Conservation (phyloP, 83 land plant species). For the Picea abies region DNA sequence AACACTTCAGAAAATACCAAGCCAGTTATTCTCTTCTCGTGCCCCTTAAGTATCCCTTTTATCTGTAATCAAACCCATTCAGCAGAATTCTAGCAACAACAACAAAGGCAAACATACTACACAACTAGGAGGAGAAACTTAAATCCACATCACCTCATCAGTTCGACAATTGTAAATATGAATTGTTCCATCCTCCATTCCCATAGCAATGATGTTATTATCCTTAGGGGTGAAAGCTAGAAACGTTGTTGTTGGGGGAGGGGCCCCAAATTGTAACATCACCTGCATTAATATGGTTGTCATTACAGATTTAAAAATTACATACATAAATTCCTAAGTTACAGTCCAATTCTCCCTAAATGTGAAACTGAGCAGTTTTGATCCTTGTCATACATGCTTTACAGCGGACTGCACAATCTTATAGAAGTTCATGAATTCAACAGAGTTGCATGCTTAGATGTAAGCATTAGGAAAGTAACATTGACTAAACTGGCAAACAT, state of each 20-base stretch:
- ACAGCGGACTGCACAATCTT: too few relatives aligned
- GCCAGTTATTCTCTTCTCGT: constrained; percentile 70
- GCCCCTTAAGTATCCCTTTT: constrained; percentile 77
- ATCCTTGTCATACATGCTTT: too few relatives aligned
- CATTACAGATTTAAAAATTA: not conserved
- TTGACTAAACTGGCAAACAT: too few relatives aligned
- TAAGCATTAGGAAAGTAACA: too few relatives aligned
- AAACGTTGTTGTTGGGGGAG: constrained; percentile 84
- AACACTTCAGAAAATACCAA: constrained; percentile 72
- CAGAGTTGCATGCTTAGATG: too few relatives aligned
- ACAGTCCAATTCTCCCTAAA: not conserved
- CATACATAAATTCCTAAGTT: not conserved
- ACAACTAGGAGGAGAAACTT: not conserved
- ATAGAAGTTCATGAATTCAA: too few relatives aligned
- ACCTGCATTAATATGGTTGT: constrained; percentile 32
- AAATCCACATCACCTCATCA: constrained; percentile 51
- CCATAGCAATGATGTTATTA: constrained; percentile 78
- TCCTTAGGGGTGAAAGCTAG: constrained; percentile 83
- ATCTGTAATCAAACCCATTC: constrained; percentile 37
- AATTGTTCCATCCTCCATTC: constrained; percentile 81
- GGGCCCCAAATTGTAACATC: constrained; percentile 65
- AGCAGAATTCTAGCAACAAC: not conserved
- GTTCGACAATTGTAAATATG: constrained; percentile 72
- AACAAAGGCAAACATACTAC: not conserved
- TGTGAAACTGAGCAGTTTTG: too few relatives aligned